A percentile compares a stretch with the other conserved stretches of the same genome.
These are phyloP conservation scores for Sordariomycetes sp. DNA, from an alignment of 2,329 filamentous ascomycete species.

Conservation along the genomic window DNA sequence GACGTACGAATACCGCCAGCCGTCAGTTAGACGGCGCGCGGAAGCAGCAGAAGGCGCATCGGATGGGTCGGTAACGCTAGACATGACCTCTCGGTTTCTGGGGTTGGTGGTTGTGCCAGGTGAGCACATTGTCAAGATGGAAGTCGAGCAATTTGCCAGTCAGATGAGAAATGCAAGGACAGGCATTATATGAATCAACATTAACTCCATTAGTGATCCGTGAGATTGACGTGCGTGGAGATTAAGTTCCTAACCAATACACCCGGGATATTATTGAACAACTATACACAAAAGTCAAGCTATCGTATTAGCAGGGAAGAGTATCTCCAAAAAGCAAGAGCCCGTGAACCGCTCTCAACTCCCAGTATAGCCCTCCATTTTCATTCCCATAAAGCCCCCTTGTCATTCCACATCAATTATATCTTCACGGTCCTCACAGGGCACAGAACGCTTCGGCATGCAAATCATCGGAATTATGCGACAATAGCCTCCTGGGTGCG, in stretches of 20 bases:
- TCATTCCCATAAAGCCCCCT: no score
- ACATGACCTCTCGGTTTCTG: slow-evolving; percentile 79
- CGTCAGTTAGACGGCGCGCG: slow-evolving; percentile 40
- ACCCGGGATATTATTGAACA: neutral
- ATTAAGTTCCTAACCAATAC: neutral
- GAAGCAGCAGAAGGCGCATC: slow-evolving; percentile 23
- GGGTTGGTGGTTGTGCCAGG: slow-evolving; percentile 87
- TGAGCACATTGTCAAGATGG: slow-evolving; percentile 75
- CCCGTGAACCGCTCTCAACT: neutral
- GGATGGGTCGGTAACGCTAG: slow-evolving; percentile 43
- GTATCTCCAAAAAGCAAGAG: neutral
- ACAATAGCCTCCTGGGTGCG: slow-evolving; percentile 42
- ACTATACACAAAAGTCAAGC: slow-evolving; percentile 1
- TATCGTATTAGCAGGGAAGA: slow-evolving; percentile 2
- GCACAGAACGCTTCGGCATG: no score
- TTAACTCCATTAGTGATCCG: neutral
- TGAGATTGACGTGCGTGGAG: neutral
- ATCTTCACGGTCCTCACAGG: no score
- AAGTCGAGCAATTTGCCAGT: slow-evolving; percentile 68
- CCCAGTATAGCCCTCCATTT: neutral
- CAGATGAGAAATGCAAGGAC: slow-evolving; percentile 25
- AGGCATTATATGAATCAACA: neutral
- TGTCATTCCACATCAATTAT: no score
- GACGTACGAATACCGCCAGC: slow-evolving; percentile 83
- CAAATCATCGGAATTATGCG: slow-evolving; percentile 28